Percentiles rank a stretch among this genome's conserved stretches.
phyloP scores from a whole-genome alignment of 495 filamentous ascomycete species.

The Massariosphaeria phaeospora region DNA sequence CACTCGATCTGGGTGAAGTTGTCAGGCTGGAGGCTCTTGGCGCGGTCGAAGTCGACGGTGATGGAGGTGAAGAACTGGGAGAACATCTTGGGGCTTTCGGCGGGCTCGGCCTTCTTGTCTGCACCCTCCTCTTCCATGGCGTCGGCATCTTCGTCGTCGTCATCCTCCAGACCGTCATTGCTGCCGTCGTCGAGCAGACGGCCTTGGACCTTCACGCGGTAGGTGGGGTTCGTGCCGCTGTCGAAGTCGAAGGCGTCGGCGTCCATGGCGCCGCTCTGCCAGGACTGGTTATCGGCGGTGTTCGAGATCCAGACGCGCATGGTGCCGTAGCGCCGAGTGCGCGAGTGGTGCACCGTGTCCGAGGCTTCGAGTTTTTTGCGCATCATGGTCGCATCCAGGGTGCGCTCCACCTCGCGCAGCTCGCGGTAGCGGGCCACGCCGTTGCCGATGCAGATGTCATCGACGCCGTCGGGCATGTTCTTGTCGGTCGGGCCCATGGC shows the following conservation, averaged over 20 bases:
- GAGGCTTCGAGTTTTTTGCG: conserved; percentile 87
- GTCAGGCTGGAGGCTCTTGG: conserved; percentile 49
- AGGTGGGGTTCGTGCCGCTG: conserved; percentile 63
- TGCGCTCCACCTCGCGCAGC: conserved; percentile 80
- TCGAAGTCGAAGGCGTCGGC: conserved; percentile 71
- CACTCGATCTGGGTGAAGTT: conserved; percentile 62
- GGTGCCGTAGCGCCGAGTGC: conserved; percentile 70
- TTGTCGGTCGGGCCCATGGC: conserved; percentile 89
- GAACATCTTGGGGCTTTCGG: conserved; percentile 55
- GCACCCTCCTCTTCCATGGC: conserved; percentile 59
- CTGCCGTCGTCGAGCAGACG: conserved; percentile 54
- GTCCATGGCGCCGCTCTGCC: conserved; percentile 67
- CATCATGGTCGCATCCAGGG: conserved; percentile 89
- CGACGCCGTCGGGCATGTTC: conserved; percentile 83
- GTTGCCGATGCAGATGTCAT: conserved; percentile 73
- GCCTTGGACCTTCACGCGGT: conserved; percentile 89
- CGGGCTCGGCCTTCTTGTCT: conserved; percentile 40
- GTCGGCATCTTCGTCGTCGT: conserved; percentile 53
- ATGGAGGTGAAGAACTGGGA: conserved; percentile 96
- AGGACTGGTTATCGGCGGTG: conserved; percentile 87
- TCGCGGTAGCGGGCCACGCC: conserved; percentile 75
- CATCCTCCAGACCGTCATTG: conserved; percentile 56
- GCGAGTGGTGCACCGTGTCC: conserved; percentile 71
- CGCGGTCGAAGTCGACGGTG: conserved; percentile 78
- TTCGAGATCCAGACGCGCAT: conserved; percentile 95